Evolutionary conservation across 2,329 filamentous ascomycete genomes (phyloP), one percentile per base, ranked within the genome.

Genomic region (Penicillium sp.): DNA sequence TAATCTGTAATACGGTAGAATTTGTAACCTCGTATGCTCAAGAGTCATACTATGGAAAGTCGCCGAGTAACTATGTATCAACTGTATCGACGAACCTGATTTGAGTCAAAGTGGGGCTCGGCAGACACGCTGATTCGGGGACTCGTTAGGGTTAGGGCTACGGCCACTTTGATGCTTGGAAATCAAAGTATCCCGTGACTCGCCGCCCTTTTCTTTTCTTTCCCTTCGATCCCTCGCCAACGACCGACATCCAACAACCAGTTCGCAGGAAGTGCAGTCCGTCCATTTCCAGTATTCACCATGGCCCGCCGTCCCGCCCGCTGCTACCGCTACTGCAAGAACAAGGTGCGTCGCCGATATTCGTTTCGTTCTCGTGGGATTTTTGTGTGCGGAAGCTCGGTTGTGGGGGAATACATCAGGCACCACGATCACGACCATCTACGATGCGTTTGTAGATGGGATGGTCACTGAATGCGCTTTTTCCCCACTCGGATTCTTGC

Each of bases 301-400:
- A 98, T 98, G 93, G 93, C 93, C 75, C 90, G 93, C 80, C 90
- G 93, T 88, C 93, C 93, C 75, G 93, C 93, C 74, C 88, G 93
- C 83, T 98, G 93, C 83, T 98, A 95, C 86, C 87, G 93, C 75
- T 98, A 98, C 88, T 98, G 93, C 91, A 98, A 98, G 89, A 98
- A 97, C 87, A 96, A 96, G 90, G 90, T 95, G 75, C 79, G 87
- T 78, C 47, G 46, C 54, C 50, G 57, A 59, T 52, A 37, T 53
- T 57, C 50, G 28, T 29, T 46, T 52, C 47, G 52, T 50, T 29
- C 46, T 52, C 47, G 52, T 50, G 55, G 48, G 49, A 47, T 52
- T 62, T 55, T 61, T 67, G 56, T 64, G 61, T 62, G 58, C 49
- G 50, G 48, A 44, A 53, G 41, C 55, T 66, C 60, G 60, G 58